phyloP scores from a whole-genome alignment of 2,329 filamentous ascomycete genomes.

The Tolypocladium paradoxum region DNA sequence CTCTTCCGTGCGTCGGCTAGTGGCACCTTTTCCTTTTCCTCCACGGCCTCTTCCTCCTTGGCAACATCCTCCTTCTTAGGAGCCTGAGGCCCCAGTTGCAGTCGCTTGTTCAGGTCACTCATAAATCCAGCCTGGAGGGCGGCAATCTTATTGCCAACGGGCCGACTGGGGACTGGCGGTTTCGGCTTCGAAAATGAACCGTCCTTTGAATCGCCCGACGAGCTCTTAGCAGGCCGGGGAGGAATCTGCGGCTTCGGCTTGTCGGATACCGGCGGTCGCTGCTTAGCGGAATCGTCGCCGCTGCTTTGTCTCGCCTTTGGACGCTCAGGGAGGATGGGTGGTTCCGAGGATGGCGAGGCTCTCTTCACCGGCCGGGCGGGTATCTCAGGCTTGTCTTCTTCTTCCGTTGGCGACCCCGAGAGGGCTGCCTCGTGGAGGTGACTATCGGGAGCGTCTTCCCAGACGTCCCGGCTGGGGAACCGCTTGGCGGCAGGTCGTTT shows the following conservation, averaged over 20 bases:
- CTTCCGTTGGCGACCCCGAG: conserved; percentile 20
- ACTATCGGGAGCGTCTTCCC: conserved; percentile 88
- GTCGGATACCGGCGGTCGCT: conserved; percentile 34
- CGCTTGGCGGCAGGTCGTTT: conserved; percentile 51
- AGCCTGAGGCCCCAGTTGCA: conserved; percentile 75
- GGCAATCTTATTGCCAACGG: conserved; percentile 77
- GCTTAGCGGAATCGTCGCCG: conserved; percentile 23
- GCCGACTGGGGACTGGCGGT: conserved; percentile 65
- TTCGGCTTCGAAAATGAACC: conserved; percentile 56
- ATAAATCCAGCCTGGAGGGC: conserved; percentile 86
- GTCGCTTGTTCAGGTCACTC: conserved; percentile 80
- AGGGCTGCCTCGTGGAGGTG: conserved; percentile 70
- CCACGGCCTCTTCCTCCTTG: conserved; percentile 41
- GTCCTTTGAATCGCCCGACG: conserved; percentile 28
- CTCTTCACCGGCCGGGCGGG: conserved; percentile 27
- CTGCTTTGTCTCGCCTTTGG: conserved; percentile 38
- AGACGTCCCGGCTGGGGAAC: conserved; percentile 87
- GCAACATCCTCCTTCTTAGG: conserved; percentile 62
- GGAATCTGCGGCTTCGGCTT: conserved; percentile 52
- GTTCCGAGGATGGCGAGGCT: conserved; percentile 23
- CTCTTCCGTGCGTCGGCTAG: conserved; percentile 83
- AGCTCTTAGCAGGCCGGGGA: conserved; percentile 46
- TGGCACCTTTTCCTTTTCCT: conserved; percentile 62
- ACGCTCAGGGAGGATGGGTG: conserved; percentile 38
- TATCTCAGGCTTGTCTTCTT: conserved; percentile 15